Conservation (phyloP, 371 early-diverging fungal species). For the Fennellomyces sp. region DNA sequence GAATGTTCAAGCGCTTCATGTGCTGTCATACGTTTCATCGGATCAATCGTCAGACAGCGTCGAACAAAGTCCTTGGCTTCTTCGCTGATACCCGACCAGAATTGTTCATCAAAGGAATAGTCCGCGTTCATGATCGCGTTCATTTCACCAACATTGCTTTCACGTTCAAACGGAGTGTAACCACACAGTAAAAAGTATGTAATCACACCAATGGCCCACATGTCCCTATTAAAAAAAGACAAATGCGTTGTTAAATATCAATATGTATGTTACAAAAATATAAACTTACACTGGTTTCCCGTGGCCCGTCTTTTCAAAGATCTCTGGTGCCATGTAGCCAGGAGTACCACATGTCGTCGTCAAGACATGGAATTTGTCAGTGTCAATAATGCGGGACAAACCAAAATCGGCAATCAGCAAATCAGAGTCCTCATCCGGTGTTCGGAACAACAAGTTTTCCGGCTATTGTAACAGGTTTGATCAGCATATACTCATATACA, state of each 20-base stretch:
- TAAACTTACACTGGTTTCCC: conserved; percentile 66
- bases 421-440: conserved; percentile 68
- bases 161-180: conserved; percentile 87
- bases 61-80: conserved; percentile 84
- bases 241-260: conserved; percentile 45
- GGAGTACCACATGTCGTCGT: conserved; percentile 88
- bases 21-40: conserved; percentile 77
- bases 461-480: conserved; percentile 50
- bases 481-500: not conserved
- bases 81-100: conserved; percentile 67
- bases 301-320: conserved; percentile 71
- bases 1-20: conserved; percentile 73
- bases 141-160: conserved; percentile 62
- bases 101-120: conserved; percentile 80
- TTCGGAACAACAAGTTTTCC: conserved; percentile 85
- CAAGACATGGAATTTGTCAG: conserved; percentile 74
- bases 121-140: conserved; percentile 75
- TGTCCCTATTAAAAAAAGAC: conserved; percentile 73
- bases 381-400: conserved; percentile 81
- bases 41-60: conserved; percentile 74
- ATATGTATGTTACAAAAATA: conserved; percentile 9
- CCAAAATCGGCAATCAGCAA: conserved; percentile 91
- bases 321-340: conserved; percentile 90
- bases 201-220: conserved; percentile 95
- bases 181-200: conserved; percentile 90